Base-by-base conservation (phyloP, 306 rosid species). In the Rubus parviflorus region DNA sequence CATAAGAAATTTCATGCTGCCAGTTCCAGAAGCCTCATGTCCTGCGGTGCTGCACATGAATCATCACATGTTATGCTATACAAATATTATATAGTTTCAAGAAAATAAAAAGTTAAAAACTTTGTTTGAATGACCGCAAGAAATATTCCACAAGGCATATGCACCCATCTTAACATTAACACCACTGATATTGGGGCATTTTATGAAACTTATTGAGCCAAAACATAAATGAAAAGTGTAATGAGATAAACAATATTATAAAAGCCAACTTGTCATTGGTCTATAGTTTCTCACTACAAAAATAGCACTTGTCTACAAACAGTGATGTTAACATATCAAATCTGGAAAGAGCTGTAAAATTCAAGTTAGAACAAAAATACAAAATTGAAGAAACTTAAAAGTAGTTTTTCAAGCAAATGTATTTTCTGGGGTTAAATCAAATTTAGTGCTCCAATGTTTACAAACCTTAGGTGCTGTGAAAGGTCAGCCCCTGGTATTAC, bases 401-500 rank as follows among this genome's bases (percentile, higher is more conserved):
- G 63, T 20, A 35, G 15, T 11, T 45, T 70, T 25, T 17, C 1
- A 17, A 46, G 4, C 43, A 74, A 58, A 4, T 58, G 8, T 10
- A 7, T 63, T 20, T 53, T 12, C 45, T 41, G 3, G 46, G 56
- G 57, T 53, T 38, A 71, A 49, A 77, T 8, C 72, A 74, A 42
- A 58, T 71, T 47, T 58, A 64, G 52, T 20, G 41, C 45, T 48
- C 8, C 57, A 62, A 72, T 74, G 80, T 47, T 46, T 68, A 83
- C 85, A 74, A 73, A 90, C 93, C 96, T 90, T 68, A 88, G 8
- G 79, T 90, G 92, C 74, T 90, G 96, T 38, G 96, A 90, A 77
- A 90, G 88, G 82, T 90, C 96, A 56, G 92, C 90, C 84, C 91
- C 93, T 25, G 93, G 93, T 80, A 90, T 87, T 22, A 90, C 91